phyloP scores from a whole-genome alignment of 2,329 filamentous ascomycete genomes.

The Graphilbum sp. region DNA sequence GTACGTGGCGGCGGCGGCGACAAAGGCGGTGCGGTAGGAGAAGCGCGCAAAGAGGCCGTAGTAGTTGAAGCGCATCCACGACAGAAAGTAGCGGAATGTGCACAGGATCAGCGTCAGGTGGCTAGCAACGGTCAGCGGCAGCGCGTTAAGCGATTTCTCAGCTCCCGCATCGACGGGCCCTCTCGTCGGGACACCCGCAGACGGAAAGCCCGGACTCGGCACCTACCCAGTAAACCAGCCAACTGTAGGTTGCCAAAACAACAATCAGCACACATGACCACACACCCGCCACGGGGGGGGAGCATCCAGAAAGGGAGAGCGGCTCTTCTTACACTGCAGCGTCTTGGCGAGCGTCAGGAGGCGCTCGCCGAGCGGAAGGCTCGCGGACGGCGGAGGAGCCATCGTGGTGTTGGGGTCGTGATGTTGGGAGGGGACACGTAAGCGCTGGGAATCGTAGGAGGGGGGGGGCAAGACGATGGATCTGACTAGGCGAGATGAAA shows the following conservation, averaged over 20 bases:
- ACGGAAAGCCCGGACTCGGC: slow-evolving; percentile 2
- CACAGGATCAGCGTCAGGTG: slow-evolving; percentile 75
- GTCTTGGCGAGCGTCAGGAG: slow-evolving; percentile 69
- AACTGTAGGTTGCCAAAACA: slow-evolving; percentile 33
- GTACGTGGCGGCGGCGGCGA: slow-evolving; percentile 82
- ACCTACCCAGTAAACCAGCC: slow-evolving; percentile 73
- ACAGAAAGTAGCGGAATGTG: slow-evolving; percentile 68
- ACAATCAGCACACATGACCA: slow-evolving; percentile 12
- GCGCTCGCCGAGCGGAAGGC: slow-evolving; percentile 56
- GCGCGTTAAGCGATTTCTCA: not conserved
- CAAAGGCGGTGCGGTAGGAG: slow-evolving; percentile 79
- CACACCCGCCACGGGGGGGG: not conserved
- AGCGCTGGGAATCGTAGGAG: not conserved
- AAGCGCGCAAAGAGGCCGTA: slow-evolving; percentile 61
- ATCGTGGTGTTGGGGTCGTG: slow-evolving; percentile 21
- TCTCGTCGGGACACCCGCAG: no score
- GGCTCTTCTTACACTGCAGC: slow-evolving; percentile 80
- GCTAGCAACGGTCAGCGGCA: slow-evolving; percentile 28
- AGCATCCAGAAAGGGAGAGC: slow-evolving; percentile 1
- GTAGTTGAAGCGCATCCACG: slow-evolving; percentile 80
- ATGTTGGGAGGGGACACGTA: not conserved
- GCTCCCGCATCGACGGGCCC: not conserved
- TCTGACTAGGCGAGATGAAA: no score
- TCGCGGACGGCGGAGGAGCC: slow-evolving; percentile 59
- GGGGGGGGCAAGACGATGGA: no score